phyloP scores from a whole-genome alignment of 768 basidiomycete genomes.

The Russula virescens region DNA sequence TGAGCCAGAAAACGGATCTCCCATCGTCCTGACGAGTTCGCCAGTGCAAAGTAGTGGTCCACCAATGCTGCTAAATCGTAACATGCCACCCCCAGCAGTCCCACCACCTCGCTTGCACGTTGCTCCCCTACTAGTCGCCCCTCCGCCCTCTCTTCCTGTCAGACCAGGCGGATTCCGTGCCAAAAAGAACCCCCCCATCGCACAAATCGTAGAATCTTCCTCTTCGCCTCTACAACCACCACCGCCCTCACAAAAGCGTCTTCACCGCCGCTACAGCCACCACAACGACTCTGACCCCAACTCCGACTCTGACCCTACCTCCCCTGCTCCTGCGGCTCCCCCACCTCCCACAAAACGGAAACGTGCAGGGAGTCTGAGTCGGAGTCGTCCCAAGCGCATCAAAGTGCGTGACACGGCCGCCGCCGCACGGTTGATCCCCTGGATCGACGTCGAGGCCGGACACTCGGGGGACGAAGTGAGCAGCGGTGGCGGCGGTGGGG shows the following conservation, averaged over 20 bases:
- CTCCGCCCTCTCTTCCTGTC: constrained; percentile 42
- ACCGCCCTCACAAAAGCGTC: constrained; percentile 32
- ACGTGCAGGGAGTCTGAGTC: too few relatives aligned
- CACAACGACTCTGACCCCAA: background rate
- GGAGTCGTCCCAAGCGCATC: constrained; percentile 26
- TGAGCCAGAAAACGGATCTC: constrained; percentile 4
- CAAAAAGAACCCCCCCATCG: constrained; percentile 25
- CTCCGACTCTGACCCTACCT: background rate
- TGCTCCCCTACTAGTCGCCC: constrained; percentile 25
- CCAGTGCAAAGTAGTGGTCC: background rate
- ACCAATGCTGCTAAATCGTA: background rate
- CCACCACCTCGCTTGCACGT: constrained; percentile 31
- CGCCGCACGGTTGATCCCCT: constrained; percentile 37
- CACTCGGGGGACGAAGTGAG: constrained; percentile 81
- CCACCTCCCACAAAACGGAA: constrained; percentile 19
- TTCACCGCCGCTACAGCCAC: constrained; percentile 21
- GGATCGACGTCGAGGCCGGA: constrained; percentile 63
- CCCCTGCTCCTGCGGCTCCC: background rate
- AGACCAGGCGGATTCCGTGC: constrained; percentile 33
- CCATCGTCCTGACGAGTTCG: constrained; percentile 5
- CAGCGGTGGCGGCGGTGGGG: constrained; percentile 52
- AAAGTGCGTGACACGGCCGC: constrained; percentile 30
- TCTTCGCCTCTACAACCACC: constrained; percentile 33
- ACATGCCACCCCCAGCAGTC: constrained; percentile 34
- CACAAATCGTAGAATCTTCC: constrained; percentile 28